Conservation (phyloP, 805 yeast species). For the Vanderwaltozyma yarrowii region DNA sequence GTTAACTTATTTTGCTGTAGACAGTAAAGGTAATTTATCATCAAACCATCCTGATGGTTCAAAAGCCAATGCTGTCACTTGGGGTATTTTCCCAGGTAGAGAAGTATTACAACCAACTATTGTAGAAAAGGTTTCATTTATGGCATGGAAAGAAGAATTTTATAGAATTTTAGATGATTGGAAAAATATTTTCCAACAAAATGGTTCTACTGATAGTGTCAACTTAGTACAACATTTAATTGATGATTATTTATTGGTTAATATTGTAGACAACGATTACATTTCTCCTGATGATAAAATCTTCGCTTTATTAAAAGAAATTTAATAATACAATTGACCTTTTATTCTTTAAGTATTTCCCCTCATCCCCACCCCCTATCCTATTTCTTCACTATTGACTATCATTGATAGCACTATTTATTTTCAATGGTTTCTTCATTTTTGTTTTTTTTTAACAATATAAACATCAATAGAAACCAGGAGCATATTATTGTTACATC, state of each 20-base stretch:
- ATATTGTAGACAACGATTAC: conserved; percentile 83
- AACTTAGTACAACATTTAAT: conserved; percentile 24
- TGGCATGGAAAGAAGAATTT: conserved; percentile 97
- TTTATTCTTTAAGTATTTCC: too few species aligned
- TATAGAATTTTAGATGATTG: conserved; percentile 76
- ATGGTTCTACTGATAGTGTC: conserved; percentile 25
- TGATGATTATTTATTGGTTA: conserved; percentile 61
- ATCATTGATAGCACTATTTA: too few species aligned
- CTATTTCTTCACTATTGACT: too few species aligned
- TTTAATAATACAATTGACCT: neutral
- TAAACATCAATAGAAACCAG: too few species aligned
- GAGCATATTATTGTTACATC: too few species aligned
- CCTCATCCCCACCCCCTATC: too few species aligned
- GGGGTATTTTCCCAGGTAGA: conserved; percentile 97
- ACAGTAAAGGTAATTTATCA: conserved; percentile 41
- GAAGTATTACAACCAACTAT: conserved; percentile 94
- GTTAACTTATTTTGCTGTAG: conserved; percentile 72
- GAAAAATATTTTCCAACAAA: conserved; percentile 42
- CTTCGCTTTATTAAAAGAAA: conserved; percentile 36
- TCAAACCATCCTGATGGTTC: conserved; percentile 62
- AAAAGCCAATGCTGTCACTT: conserved; percentile 88
- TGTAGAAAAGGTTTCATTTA: conserved; percentile 81
- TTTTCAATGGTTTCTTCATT: too few species aligned
- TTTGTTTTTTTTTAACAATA: too few species aligned
- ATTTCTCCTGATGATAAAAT: conserved; percentile 44